Evolutionary conservation across 495 filamentous ascomycete genomes (phyloP), one percentile per base, ranked within the genome.

Genomic region (Lophiotrema nucula): DNA sequence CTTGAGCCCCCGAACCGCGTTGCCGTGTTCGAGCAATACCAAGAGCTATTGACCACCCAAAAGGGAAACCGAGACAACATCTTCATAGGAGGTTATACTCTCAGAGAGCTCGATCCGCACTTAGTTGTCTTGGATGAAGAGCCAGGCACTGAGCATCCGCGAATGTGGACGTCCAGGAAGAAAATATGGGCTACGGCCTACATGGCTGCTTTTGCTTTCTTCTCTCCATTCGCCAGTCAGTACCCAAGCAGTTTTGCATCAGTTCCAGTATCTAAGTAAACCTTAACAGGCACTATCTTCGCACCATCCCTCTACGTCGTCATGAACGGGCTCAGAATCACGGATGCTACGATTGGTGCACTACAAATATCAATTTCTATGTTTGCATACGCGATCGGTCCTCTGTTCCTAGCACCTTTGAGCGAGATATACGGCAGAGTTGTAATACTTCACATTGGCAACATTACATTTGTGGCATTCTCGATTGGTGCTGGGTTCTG

Each of bases 211-310:
- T 51, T 51, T 11, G 13, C 18, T 21, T 51, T 51, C 18, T 21
- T 51, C n/a, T 37, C 31, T 2, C 47, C 47, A 11, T 51, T 51
- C 47, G 27, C 47, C 5, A 51, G 47, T 35, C n/a, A n/a, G n/a
- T n/a, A n/a, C n/a, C n/a, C n/a, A n/a, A n/a, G n/a, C n/a, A n/a
- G n/a, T n/a, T n/a, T n/a, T n/a, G n/a, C n/a, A n/a, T n/a, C n/a
- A n/a, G n/a, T n/a, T n/a, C n/a, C n/a, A n/a, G n/a, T n/a, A n/a
- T n/a, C n/a, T n/a, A n/a, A n/a, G n/a, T n/a, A n/a, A n/a, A n/a
- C n/a, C n/a, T n/a, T n/a, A n/a, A n/a, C n/a, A n/a, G n/a, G n/a
- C 46, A 51, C 47, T 13, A 51, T 51, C 16, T 51, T 51, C 24
- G 47, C 47, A 5, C 47, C 47, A 4, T 37, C 47, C 4, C 18